Percentiles rank a stretch among this genome's conserved stretches.
Evolutionary conservation across 164 flowering plant species (phyloP).

Genomic region (Chimonanthus salicifolius): DNA sequence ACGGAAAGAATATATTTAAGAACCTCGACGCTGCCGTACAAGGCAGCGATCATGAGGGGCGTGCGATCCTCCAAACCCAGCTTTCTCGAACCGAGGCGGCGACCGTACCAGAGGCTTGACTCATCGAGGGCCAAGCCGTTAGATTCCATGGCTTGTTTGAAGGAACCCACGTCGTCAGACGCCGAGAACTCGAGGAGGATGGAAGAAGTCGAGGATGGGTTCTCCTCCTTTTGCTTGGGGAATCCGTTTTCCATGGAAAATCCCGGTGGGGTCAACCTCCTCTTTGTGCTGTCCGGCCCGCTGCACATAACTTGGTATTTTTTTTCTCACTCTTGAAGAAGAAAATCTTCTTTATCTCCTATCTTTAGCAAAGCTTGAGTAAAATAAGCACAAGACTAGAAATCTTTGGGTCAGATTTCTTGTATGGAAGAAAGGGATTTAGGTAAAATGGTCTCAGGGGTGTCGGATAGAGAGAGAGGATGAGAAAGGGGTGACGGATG

Average conservation of each 20-base stretch:
- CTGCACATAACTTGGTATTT: not conserved
- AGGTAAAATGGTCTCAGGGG: not conserved
- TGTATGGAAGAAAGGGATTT: not conserved
- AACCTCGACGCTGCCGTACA: conserved; percentile 62
- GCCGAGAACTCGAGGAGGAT: conserved; percentile 74
- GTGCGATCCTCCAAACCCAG: conserved; percentile 81
- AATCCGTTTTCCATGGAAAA: not conserved
- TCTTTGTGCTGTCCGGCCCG: not conserved
- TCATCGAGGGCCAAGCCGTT: conserved; percentile 45
- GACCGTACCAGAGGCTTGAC: conserved; percentile 67
- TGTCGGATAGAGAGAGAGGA: not conserved
- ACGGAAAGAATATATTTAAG: conserved; percentile 44
- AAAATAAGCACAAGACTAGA: not conserved
- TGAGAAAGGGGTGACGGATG: not conserved
- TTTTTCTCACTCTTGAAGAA: not conserved
- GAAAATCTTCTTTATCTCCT: not conserved
- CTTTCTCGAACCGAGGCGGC: conserved; percentile 56
- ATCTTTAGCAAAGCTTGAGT: not conserved
- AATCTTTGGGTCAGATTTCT: not conserved
- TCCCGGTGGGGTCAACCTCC: not conserved
- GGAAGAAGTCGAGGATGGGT: conserved; percentile 17
- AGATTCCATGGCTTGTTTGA: conserved; percentile 44
- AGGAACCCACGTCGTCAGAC: conserved; percentile 47
- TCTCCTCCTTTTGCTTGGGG: not conserved
- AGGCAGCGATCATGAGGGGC: conserved; percentile 75